These are phyloP conservation scores for Trichoderma sp. DNA, from an alignment of 2,329 filamentous ascomycete genomes.

Conservation along the genomic window DNA sequence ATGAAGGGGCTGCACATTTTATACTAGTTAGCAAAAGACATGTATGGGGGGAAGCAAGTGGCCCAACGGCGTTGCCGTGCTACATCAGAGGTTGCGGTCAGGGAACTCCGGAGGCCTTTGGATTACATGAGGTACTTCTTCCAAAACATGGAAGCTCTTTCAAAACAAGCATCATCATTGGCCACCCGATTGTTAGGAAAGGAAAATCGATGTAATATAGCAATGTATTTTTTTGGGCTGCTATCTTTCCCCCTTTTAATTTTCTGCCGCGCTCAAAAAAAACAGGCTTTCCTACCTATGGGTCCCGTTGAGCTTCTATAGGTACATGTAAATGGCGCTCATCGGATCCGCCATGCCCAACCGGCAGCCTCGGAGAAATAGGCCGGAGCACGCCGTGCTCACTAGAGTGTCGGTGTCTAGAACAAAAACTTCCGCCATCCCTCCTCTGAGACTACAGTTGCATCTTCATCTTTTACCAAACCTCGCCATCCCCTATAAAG, in stretches of 20 bases:
- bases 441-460: not conserved
- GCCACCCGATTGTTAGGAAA: not conserved
- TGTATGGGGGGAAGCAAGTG: not conserved
- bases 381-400: slow-evolving; percentile 23
- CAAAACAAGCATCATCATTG: not conserved
- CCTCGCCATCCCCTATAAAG: not conserved
- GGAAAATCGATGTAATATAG: not conserved
- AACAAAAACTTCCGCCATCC: slow-evolving; percentile 22
- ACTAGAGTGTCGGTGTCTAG: slow-evolving; percentile 6
- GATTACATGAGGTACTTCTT: not conserved
- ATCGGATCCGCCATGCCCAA: slow-evolving; percentile 13
- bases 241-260: not conserved
- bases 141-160: not conserved
- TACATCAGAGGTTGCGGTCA: slow-evolving; percentile 1
- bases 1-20: not conserved
- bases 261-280: too few species aligned
- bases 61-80: not conserved
- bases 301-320: not conserved
- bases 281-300: not conserved
- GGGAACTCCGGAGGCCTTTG: not conserved
- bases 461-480: slow-evolving; percentile 1
- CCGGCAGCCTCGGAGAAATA: slow-evolving; percentile 26
- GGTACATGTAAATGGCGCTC: slow-evolving; percentile 13
- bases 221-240: not conserved
- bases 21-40: not conserved